Conservation (phyloP, 2,329 filamentous ascomycete genomes). For the Ascochyta koolunga region DNA sequence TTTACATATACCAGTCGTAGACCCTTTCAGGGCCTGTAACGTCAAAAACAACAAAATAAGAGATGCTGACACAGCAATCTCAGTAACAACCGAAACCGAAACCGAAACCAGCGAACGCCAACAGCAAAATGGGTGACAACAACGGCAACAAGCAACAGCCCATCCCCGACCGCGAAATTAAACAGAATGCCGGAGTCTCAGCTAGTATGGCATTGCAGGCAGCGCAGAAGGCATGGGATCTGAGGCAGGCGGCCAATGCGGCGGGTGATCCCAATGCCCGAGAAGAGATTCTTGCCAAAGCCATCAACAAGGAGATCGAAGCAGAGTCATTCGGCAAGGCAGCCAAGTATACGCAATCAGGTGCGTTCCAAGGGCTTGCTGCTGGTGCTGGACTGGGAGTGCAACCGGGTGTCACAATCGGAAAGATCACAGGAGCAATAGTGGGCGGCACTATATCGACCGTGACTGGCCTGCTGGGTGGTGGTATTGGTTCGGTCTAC, state of each 20-base stretch:
- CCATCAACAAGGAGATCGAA: conserved; percentile 50
- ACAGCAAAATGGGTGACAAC: conserved; percentile 18
- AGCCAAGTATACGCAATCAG: conserved; percentile 49
- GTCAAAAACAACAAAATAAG: neutral
- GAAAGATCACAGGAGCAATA: conserved; percentile 44
- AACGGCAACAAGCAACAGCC: conserved; percentile 15
- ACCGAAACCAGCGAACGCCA: conserved; percentile 6
- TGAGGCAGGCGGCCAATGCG: conserved; percentile 49
- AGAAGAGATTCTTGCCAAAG: conserved; percentile 48
- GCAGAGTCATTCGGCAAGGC: conserved; percentile 51
- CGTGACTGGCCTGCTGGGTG: conserved; percentile 44
- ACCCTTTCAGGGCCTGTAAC: neutral
- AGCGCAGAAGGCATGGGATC: conserved; percentile 47
- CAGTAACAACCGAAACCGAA: conserved; percentile 7
- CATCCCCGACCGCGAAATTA: conserved; percentile 47
- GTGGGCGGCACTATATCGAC: conserved; percentile 44
- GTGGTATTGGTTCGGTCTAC: conserved; percentile 45
- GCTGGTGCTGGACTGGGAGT: conserved; percentile 49
- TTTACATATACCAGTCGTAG: conserved; percentile 6
- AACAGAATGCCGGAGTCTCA: conserved; percentile 47
- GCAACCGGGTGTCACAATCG: conserved; percentile 43
- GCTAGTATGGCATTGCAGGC: conserved; percentile 47
- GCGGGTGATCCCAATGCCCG: conserved; percentile 47
- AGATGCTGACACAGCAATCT: conserved; percentile 1
- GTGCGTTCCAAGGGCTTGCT: conserved; percentile 49